These are phyloP conservation scores for Chrysophaeum taylorii DNA, from an alignment of 352 stramenopile genomes.

Conservation along the genomic window DNA sequence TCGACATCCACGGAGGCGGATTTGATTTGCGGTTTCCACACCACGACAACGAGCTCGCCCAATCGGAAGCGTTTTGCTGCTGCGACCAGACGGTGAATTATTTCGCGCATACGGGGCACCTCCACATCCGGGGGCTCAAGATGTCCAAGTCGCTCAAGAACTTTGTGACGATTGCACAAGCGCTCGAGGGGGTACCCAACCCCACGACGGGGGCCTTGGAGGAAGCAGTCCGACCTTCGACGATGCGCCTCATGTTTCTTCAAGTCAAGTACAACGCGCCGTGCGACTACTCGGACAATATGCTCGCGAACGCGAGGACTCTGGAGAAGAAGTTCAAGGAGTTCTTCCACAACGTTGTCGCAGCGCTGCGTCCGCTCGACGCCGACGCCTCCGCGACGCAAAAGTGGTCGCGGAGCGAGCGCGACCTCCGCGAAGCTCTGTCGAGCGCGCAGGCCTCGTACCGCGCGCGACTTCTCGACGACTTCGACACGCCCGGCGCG, in stretches of 20 bases:
- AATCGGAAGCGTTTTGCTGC: constrained; percentile 41
- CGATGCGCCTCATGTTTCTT: constrained; percentile 71
- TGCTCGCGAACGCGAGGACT: constrained; percentile 73
- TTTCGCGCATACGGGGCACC: constrained; percentile 86
- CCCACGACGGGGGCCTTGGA: background rate
- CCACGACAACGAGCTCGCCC: constrained; percentile 96
- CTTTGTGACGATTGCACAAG: constrained; percentile 97
- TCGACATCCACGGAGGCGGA: constrained; percentile 91
- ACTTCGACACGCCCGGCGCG: constrained; percentile 54
- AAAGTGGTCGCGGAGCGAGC: no score
- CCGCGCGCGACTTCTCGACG: constrained; percentile 57
- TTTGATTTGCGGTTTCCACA: constrained; percentile 96
- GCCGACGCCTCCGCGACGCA: background rate
- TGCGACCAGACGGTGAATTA: constrained; percentile 81
- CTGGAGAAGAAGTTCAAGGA: constrained; percentile 78
- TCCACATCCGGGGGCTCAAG: constrained; percentile 98
- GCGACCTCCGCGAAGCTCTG: constrained; percentile 44
- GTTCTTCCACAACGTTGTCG: constrained; percentile 81
- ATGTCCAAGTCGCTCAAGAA: constrained; percentile 99
- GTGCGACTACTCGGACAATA: constrained; percentile 88
- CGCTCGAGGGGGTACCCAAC: background rate
- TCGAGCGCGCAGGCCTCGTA: no score
- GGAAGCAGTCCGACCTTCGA: background rate
- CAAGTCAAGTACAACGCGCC: constrained; percentile 84
- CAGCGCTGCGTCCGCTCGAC: constrained; percentile 30